Base-by-base conservation (phyloP, 2,329 filamentous ascomycete genomes). In the Arachnomyces sp. region DNA sequence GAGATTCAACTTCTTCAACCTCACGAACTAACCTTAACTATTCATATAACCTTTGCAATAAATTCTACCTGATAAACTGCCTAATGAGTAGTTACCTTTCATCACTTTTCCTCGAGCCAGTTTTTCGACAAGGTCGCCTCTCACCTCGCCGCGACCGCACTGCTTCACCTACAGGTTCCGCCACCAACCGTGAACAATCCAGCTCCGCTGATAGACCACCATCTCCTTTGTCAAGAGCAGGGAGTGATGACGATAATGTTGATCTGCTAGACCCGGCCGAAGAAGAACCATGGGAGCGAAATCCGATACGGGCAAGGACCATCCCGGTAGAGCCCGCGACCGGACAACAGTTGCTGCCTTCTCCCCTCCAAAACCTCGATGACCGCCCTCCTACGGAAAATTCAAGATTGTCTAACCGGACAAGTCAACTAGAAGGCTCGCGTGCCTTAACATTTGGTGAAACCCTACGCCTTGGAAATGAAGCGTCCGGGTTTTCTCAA, bases 11-110 rank as follows among this genome's bases (percentile, higher is more conserved):
- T 17, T 35, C 25, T 8, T 25, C 39, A 16, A 18, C 28, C 8
- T 31, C 18, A 30, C 25, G 34, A 15, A 16, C 17, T 28, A 9
- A 5, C 30, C 7, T 8, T 37, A 28, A 9, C 13, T 29, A 44
- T 30, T n/a, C 20, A 5, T 25, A 25, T 37, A 17, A 40, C 38
- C 34, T 42, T 43, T 38, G 36, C 34, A n/a, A 42, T 39, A 44
- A 38, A 49, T 53, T 45, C 44, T 36, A 29, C 41, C 45, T 25
- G 38, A 45, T 25, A 25, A 25, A 25, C 49, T 49, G 50, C 52
- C 58, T 52, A 58, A 71, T 70, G 66, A 68, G 59, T 54, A 59
- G 60, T 50, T 64, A 64, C 36, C 56, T 68, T 38, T 57, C 57
- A 20, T 66, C 66, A 31, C 59, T 65, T 42, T 51, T 70, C 35